phyloP scores from a whole-genome alignment of 2,329 filamentous ascomycete species.

The Akanthomyces uredinophilus region DNA sequence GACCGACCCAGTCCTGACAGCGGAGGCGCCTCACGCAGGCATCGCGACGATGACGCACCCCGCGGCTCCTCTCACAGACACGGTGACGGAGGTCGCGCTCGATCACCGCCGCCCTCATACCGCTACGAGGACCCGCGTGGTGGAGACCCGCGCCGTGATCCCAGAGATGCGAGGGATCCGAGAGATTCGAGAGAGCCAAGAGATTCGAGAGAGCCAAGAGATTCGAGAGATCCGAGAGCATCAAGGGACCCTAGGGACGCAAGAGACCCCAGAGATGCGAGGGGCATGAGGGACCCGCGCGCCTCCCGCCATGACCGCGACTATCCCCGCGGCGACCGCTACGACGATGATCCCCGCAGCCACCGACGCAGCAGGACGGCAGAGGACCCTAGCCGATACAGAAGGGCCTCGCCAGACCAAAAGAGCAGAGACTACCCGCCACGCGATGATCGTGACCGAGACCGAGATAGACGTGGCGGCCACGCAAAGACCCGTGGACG shows the following conservation, averaged over 20 bases:
- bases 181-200: background rate
- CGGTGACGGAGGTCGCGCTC: background rate
- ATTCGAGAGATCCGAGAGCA: background rate
- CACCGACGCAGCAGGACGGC: conserved; percentile 8
- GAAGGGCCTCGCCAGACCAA: background rate
- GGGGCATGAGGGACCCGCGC: conserved; percentile 2
- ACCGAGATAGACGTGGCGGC: background rate
- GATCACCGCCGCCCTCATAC: conserved; percentile 3
- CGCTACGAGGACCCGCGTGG: background rate
- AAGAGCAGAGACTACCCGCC: conserved; percentile 2
- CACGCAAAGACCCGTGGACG: background rate
- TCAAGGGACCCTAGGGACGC: background rate
- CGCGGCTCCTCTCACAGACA: background rate
- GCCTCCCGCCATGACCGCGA: background rate
- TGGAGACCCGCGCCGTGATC: conserved; percentile 6
- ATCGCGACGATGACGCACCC: background rate
- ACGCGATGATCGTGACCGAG: conserved; percentile 5
- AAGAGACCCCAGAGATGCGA: background rate
- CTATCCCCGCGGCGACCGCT: conserved; percentile 8
- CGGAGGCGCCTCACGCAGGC: conserved; percentile 8
- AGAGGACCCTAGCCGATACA: background rate
- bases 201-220: background rate
- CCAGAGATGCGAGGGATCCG: background rate
- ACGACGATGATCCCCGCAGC: background rate
- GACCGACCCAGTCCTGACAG: conserved; percentile 17